These are phyloP conservation scores for Lecanoromycetidae sp. DNA, from an alignment of 2,329 filamentous ascomycete genomes.

Conservation along the genomic window DNA sequence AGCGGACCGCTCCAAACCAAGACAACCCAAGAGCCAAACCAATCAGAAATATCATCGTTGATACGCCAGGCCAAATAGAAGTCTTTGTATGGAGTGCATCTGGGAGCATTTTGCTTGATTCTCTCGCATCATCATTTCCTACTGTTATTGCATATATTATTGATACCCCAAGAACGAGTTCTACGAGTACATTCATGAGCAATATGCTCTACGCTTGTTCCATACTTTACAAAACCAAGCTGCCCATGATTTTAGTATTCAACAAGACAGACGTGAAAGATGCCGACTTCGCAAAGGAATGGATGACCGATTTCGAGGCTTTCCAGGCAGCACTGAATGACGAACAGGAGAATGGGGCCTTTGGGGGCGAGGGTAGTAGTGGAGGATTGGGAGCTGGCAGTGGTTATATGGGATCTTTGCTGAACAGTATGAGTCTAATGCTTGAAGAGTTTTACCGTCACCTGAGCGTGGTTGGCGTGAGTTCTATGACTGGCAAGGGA, in stretches of 20 bases:
- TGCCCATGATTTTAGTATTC: slow-evolving; percentile 97
- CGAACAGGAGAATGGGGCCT: slow-evolving; percentile 67
- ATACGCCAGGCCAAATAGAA: slow-evolving; percentile 96
- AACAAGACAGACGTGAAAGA: slow-evolving; percentile 98
- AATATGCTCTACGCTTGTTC: slow-evolving; percentile 99
- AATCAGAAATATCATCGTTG: slow-evolving; percentile 76
- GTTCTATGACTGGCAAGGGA: slow-evolving; percentile 80
- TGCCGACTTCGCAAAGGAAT: slow-evolving; percentile 83
- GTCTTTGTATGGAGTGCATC: slow-evolving; percentile 98
- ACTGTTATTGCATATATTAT: slow-evolving; percentile 97
- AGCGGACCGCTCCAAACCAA: slow-evolving; percentile 58
- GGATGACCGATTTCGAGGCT: slow-evolving; percentile 98
- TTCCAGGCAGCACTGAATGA: slow-evolving; percentile 76
- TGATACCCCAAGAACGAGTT: slow-evolving; percentile 85
- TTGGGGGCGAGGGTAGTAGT: slow-evolving; percentile 57
- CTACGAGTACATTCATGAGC: slow-evolving; percentile 96
- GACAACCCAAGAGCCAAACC: slow-evolving; percentile 41
- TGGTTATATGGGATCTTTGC: slow-evolving; percentile 88
- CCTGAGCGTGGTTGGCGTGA: slow-evolving; percentile 83
- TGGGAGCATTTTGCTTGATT: slow-evolving; percentile 85
- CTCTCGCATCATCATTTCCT: slow-evolving; percentile 83
- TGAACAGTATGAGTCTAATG: slow-evolving; percentile 97
- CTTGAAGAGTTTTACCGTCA: slow-evolving; percentile 96
- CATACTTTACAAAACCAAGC: slow-evolving; percentile 95
- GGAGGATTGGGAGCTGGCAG: slow-evolving; percentile 56